phyloP scores from a whole-genome alignment of 176 grass and related monocot species.

The Zoysia japonica region DNA sequence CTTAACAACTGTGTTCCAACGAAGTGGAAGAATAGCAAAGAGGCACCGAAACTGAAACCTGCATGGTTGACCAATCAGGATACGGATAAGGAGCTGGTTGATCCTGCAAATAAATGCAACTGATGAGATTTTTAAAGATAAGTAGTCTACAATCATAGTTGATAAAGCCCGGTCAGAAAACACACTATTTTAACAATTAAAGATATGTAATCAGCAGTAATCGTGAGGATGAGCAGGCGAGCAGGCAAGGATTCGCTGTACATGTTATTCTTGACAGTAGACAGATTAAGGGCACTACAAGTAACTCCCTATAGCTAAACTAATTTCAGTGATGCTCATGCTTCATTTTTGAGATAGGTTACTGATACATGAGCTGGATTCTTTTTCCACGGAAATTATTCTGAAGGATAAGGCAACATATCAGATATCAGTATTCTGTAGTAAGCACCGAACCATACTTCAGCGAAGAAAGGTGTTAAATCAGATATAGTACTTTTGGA shows the following conservation, averaged over 20 bases:
- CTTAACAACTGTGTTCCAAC: neutral
- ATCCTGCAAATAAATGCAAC: constrained; percentile 53
- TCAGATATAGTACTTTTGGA: constrained; percentile 60
- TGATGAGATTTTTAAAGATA: constrained; percentile 15
- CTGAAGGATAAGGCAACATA: neutral
- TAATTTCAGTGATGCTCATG: neutral
- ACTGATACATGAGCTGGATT: constrained; percentile 21
- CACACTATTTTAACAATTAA: neutral
- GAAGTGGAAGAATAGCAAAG: neutral
- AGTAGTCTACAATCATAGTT: neutral
- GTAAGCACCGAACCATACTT: neutral
- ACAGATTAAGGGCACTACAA: neutral
- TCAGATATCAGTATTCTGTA: neutral
- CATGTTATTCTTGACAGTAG: neutral
- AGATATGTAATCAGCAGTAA: neutral
- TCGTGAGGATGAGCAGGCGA: neutral
- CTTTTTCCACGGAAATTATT: constrained; percentile 4
- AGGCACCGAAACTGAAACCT: constrained; percentile 51
- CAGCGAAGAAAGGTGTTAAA: neutral
- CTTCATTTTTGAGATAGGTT: neutral
- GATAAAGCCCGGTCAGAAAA: constrained; percentile 8
- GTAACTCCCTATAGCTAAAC: neutral
- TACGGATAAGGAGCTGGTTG: constrained; percentile 67
- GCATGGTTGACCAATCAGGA: constrained; percentile 83
- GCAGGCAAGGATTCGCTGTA: neutral